Conservation (phyloP, 2,329 filamentous ascomycete species). For the Cladosporium sp. region DNA sequence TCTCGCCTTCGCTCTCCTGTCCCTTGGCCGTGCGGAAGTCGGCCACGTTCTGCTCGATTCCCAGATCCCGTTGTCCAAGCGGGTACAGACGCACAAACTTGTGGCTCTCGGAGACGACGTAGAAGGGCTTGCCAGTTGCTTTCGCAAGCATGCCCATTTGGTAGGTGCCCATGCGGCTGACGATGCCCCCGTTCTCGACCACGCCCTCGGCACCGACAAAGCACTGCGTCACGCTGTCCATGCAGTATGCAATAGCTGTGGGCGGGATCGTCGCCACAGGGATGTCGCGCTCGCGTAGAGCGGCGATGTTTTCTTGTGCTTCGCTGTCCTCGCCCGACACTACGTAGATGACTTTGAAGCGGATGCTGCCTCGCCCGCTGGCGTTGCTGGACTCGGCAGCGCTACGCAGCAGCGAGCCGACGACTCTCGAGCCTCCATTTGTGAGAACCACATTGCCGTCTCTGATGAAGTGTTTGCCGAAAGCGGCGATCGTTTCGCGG, state of each 20-base stretch:
- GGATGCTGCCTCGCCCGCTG: slow-evolving; percentile 53
- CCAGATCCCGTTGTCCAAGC: slow-evolving; percentile 73
- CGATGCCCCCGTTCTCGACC: slow-evolving; percentile 88
- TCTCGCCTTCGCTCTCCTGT: slow-evolving; percentile 14
- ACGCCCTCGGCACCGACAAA: slow-evolving; percentile 75
- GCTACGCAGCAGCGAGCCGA: slow-evolving; percentile 69
- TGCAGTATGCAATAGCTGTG: slow-evolving; percentile 72
- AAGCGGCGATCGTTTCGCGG: slow-evolving; percentile 74
- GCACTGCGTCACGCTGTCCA: slow-evolving; percentile 67
- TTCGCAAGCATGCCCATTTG: slow-evolving; percentile 81
- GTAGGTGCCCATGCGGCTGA: slow-evolving; percentile 80
- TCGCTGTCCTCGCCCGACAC: slow-evolving; percentile 50
- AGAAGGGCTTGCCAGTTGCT: slow-evolving; percentile 70
- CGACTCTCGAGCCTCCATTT: slow-evolving; percentile 81
- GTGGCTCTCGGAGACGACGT: slow-evolving; percentile 90
- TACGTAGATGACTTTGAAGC: slow-evolving; percentile 78
- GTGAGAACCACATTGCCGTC: slow-evolving; percentile 82
- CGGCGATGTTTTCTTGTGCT: slow-evolving; percentile 65
- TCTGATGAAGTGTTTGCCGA: slow-evolving; percentile 72
- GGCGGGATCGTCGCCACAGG: slow-evolving; percentile 78
- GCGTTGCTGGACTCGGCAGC: slow-evolving; percentile 60
- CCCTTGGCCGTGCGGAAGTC: slow-evolving; percentile 60
- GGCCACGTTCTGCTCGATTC: slow-evolving; percentile 72
- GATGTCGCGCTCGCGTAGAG: slow-evolving; percentile 69
- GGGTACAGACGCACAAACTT: slow-evolving; percentile 92